Conservation (phyloP, 2,329 filamentous ascomycete species). For the Tolypocladium ophioglossoides region DNA sequence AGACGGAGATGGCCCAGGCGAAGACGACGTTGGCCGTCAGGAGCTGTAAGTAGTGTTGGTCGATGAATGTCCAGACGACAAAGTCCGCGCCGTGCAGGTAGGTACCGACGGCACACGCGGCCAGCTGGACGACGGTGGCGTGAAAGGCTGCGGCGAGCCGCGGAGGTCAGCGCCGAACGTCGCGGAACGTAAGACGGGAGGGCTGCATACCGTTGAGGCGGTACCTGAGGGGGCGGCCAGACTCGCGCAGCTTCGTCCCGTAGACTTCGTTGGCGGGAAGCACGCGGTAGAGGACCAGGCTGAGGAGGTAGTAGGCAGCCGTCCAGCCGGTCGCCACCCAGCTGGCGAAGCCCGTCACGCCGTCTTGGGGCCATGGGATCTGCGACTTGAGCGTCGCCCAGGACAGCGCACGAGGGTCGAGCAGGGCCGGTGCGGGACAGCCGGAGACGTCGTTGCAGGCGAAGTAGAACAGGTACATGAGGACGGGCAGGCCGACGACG, state of each 20-base stretch:
- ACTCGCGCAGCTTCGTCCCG: conserved; percentile 54
- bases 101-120: conserved; percentile 59
- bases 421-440: conserved; percentile 69
- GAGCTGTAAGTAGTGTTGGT: conserved; percentile 77
- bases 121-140: conserved; percentile 60
- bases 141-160: conserved; percentile 46
- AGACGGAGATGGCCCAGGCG: conserved; percentile 57
- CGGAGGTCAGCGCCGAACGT: too few relatives aligned
- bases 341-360: conserved; percentile 56
- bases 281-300: conserved; percentile 58
- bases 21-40: conserved; percentile 73
- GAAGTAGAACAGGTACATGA: conserved; percentile 66
- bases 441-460: conserved; percentile 82
- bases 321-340: conserved; percentile 55
- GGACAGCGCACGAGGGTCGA: conserved; percentile 57
- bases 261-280: conserved; percentile 61
- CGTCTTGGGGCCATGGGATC: conserved; percentile 63
- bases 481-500: conserved; percentile 63
- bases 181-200: too few relatives aligned
- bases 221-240: conserved; percentile 62
- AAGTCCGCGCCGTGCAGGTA: conserved; percentile 66
- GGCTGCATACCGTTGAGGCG: conserved; percentile 55
- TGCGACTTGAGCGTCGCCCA: conserved; percentile 61
- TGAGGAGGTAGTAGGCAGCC: conserved; percentile 65
- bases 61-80: conserved; percentile 78